Evolutionary conservation across 257 asterid genomes (phyloP).

Genomic region (Coffea canephora): DNA sequence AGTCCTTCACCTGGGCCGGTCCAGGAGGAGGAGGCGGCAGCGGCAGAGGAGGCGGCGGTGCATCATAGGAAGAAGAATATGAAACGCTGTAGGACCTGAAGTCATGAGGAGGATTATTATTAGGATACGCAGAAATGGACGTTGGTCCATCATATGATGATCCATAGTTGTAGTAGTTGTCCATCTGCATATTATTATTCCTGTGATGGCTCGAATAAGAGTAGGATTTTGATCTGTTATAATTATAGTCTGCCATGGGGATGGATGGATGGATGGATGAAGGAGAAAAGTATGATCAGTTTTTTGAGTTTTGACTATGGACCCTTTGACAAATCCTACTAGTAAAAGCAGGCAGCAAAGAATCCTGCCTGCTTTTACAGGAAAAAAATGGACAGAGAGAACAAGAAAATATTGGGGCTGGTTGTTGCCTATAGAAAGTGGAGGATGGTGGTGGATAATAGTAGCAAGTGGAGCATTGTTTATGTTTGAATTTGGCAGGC

Average conservation of each 20-base stretch:
- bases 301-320: slow-evolving; percentile 11
- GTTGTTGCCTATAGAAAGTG: neutral
- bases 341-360: neutral
- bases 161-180: slow-evolving; percentile 28
- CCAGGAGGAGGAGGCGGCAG: slow-evolving; percentile 22
- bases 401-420: neutral
- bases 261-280: neutral
- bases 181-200: slow-evolving; percentile 26
- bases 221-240: slow-evolving; percentile 36
- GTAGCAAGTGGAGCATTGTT: neutral
- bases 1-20: slow-evolving; percentile 24
- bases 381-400: neutral
- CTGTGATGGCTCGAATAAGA: slow-evolving; percentile 24
- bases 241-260: slow-evolving; percentile 27
- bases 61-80: slow-evolving; percentile 20
- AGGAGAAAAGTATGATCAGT: neutral
- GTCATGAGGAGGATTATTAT: slow-evolving; percentile 11
- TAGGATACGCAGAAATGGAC: slow-evolving; percentile 16
- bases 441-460: neutral
- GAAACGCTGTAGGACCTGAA: slow-evolving; percentile 62
- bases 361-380: neutral
- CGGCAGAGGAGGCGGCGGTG: slow-evolving; percentile 13
- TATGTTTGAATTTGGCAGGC: neutral
- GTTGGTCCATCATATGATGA: slow-evolving; percentile 12
- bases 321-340: neutral